Base-by-base conservation (phyloP, 306 rosid species). In the Cercis canadensis region DNA sequence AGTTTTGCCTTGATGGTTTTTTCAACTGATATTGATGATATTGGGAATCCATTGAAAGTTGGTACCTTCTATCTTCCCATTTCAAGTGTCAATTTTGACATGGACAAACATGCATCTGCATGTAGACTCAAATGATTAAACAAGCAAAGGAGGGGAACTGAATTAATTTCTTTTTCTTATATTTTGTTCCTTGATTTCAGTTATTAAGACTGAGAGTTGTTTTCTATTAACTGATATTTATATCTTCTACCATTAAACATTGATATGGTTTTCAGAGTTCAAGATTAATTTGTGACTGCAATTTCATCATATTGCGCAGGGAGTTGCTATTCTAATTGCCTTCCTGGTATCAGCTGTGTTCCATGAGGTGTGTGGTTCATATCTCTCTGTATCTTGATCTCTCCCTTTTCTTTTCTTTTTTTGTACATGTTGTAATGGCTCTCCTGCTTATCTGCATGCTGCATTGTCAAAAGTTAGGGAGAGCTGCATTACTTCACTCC, bases 281-380 rank as follows among this genome's bases (percentile, higher is more conserved):
- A 49, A 36, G 44, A 51, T 58, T 59, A 62, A 77, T 65, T n/a
- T 43, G 15, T 70, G 8, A 14, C 10, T 52, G 60, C 52, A 11
- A 47, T 49, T 76, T 47, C 49, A 18, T 67, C 50, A 52, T 78
- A 19, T 51, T 57, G 15, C 80, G 56, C 89, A 95, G 99, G 91
- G 86, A 36, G 85, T 67, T 65, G 85, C 97, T 11, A n/a, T 89
- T 62, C 7, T 95, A 57, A 85, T 95, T 13, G 77, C 87, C 17
- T 95, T 91, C 74, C 80, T 95, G 47, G 90, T 91, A 68, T 95
- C 99, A 75, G 99, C 97, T 4, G 77, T 89, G 71, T 91, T 95
- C 77, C 99, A 95, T 57, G 99, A 95, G 99, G 99, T 94, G 76
- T 41, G 55, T 43, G 21, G 33, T 73, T 61, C 21, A 4, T 41